These are phyloP conservation scores for Ascobolus immersus DNA, from an alignment of 495 filamentous ascomycete genomes.

Conservation along the genomic window DNA sequence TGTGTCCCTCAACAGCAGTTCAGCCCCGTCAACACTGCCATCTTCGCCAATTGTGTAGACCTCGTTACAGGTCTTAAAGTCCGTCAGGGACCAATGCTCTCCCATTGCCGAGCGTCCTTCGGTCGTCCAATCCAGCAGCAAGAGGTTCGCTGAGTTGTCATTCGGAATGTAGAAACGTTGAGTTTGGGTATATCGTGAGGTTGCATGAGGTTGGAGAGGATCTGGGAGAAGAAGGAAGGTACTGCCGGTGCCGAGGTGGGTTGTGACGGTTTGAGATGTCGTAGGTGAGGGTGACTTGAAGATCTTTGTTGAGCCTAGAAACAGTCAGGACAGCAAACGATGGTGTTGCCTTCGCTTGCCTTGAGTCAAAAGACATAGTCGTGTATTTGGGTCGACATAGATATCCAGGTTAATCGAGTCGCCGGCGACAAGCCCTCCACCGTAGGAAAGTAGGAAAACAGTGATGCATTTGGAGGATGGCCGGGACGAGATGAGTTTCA, in stretches of 20 bases:
- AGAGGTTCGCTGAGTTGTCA: slow-evolving; percentile 33
- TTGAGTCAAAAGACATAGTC: slow-evolving; percentile 69
- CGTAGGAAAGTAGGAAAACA: slow-evolving; percentile 80
- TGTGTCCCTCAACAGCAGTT: slow-evolving; percentile 58
- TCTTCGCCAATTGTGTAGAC: slow-evolving; percentile 30
- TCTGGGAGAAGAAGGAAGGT: slow-evolving; percentile 83
- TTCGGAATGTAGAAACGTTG: slow-evolving; percentile 41
- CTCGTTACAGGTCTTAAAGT: slow-evolving; percentile 66
- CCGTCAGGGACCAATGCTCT: slow-evolving; percentile 63
- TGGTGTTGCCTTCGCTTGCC: slow-evolving; percentile 19
- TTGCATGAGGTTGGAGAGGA: slow-evolving; percentile 66
- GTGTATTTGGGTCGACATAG: slow-evolving; percentile 33
- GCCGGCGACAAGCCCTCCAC: slow-evolving; percentile 70
- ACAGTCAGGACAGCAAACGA: background rate
- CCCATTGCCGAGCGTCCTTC: slow-evolving; percentile 63
- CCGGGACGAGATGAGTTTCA: slow-evolving; percentile 58
- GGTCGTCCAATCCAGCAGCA: slow-evolving; percentile 77
- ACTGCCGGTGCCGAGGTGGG: slow-evolving; percentile 32
- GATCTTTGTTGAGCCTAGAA: slow-evolving; percentile 56
- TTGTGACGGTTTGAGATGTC: slow-evolving; percentile 44
- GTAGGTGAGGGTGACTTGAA: slow-evolving; percentile 73
- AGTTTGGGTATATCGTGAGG: slow-evolving; percentile 53
- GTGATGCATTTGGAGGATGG: slow-evolving; percentile 30
- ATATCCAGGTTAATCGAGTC: slow-evolving; percentile 54
- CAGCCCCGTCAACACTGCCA: slow-evolving; percentile 19